A percentile compares a stretch with the other conserved stretches of the same genome.
These are phyloP conservation scores for Scedosporium dehoogii DNA, from an alignment of 2,329 filamentous ascomycete genomes.

Conservation along the genomic window DNA sequence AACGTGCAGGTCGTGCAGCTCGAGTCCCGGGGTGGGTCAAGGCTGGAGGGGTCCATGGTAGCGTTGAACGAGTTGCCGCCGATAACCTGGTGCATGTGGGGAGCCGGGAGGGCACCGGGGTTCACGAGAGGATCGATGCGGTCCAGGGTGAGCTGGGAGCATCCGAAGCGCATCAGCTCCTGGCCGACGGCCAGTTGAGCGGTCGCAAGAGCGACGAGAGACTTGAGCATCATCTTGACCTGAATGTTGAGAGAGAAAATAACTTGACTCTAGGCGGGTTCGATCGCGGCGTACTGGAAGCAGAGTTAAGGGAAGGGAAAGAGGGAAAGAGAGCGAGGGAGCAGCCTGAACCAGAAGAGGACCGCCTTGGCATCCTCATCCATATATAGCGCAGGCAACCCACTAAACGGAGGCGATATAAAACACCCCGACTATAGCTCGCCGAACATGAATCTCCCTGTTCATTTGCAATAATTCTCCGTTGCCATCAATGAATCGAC, in stretches of 20 bases:
- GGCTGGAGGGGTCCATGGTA: constrained; percentile 17
- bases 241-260: not conserved
- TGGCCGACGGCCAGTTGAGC: constrained; percentile 11
- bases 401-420: not conserved
- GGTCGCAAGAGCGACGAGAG: constrained; percentile 3
- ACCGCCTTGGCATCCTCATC: not conserved
- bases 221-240: constrained; percentile 5
- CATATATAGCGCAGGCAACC: not conserved
- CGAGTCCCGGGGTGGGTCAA: constrained; percentile 18
- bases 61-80: constrained; percentile 32
- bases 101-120: constrained; percentile 29
- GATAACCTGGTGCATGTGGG: constrained; percentile 44
- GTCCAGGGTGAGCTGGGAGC: constrained; percentile 37
- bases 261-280: not conserved
- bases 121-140: constrained; percentile 17
- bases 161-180: constrained; percentile 26
- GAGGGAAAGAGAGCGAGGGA: not conserved
- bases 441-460: not conserved
- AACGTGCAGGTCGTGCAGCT: constrained; percentile 27
- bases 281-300: not conserved
- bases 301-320: not conserved
- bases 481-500: not conserved
- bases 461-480: not conserved
- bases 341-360: not conserved
- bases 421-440: not conserved